phyloP scores from a whole-genome alignment of 495 filamentous ascomycete genomes.

The Neurospora hispaniola region DNA sequence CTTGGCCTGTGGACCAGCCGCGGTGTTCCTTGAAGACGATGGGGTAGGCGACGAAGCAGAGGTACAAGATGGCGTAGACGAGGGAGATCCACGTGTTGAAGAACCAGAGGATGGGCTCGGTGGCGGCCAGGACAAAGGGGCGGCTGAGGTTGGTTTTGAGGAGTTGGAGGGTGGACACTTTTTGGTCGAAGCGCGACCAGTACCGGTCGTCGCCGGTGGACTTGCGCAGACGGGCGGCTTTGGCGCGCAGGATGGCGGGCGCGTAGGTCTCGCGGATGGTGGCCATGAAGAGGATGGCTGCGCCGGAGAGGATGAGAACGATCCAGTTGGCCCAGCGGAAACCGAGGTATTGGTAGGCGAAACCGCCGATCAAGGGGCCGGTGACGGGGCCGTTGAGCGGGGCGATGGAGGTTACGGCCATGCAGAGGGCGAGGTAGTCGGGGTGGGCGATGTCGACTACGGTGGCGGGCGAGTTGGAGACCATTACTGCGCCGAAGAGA shows the following conservation, averaged over 20 bases:
- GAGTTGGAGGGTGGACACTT: slow-evolving; percentile 30
- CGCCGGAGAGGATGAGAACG: slow-evolving; percentile 55
- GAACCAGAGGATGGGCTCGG: slow-evolving; percentile 79
- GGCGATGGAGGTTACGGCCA: slow-evolving; percentile 67
- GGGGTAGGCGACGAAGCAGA: slow-evolving; percentile 78
- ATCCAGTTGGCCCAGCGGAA: slow-evolving; percentile 81
- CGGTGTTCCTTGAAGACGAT: slow-evolving; percentile 66
- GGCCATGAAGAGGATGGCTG: slow-evolving; percentile 40
- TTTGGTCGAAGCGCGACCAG: slow-evolving; percentile 68
- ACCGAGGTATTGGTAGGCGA: slow-evolving; percentile 60
- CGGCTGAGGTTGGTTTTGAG: slow-evolving; percentile 63
- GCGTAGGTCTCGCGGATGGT: slow-evolving; percentile 68
- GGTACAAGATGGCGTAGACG: slow-evolving; percentile 64
- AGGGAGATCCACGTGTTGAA: slow-evolving; percentile 57
- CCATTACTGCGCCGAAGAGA: slow-evolving; percentile 65
- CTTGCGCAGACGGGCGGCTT: slow-evolving; percentile 57
- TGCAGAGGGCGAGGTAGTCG: slow-evolving; percentile 57
- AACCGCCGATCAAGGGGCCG: slow-evolving; percentile 44
- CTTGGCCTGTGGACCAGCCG: slow-evolving; percentile 61
- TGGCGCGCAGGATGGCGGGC: slow-evolving; percentile 58
- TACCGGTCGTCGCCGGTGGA: slow-evolving; percentile 64
- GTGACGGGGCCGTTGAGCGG: slow-evolving; percentile 65
- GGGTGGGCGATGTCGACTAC: slow-evolving; percentile 67
- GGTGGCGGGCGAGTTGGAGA: slow-evolving; percentile 73
- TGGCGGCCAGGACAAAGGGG: slow-evolving; percentile 67